Conservation (phyloP, 352 stramenopile genomes). For the Globisporangium paroecandrum region DNA sequence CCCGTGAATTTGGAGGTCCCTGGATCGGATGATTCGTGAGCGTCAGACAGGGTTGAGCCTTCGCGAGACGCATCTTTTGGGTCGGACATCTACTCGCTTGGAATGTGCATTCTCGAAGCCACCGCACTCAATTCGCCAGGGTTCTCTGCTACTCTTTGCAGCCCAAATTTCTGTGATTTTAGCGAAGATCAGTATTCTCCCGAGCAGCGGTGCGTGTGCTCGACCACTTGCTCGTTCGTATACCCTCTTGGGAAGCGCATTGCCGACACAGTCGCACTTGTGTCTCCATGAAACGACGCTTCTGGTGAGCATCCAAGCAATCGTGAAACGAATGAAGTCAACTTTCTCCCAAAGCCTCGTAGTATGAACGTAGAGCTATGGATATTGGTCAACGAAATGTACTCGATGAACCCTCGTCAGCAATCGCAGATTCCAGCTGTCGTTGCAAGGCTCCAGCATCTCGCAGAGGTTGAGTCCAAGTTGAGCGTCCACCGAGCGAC, state of each 20-base stretch:
- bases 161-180: not conserved
- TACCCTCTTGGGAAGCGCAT: no score
- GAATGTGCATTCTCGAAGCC: not conserved
- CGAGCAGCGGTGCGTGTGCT: no score
- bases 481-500: not conserved
- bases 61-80: no score
- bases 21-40: no score
- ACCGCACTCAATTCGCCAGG: not conserved
- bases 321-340: not conserved
- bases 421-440: not conserved
- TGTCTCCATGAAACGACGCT: no score
- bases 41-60: no score
- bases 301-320: no score
- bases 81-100: not conserved
- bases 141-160: not conserved
- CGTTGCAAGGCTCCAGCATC: not conserved
- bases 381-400: not conserved
- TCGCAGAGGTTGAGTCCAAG: not conserved
- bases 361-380: not conserved
- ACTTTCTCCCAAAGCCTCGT: not conserved
- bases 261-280: no score
- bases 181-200: no score
- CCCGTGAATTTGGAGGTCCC: no score
- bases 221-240: no score
- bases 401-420: not conserved